Base-by-base conservation (phyloP, 768 basidiomycete genomes). In the Roridomyces roridus region DNA sequence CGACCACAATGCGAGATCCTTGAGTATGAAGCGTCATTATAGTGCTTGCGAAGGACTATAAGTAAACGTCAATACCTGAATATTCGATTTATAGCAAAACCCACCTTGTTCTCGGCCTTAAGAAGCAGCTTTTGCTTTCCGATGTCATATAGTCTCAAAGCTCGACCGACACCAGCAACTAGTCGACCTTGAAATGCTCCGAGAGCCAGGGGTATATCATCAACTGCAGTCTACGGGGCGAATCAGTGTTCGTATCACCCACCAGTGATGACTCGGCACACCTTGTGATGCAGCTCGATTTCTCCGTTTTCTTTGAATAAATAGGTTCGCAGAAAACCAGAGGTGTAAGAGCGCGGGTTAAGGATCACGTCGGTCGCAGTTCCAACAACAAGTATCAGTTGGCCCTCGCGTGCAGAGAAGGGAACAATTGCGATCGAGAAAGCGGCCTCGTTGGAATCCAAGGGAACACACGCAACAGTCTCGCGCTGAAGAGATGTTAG, bases 91-190 rank as follows among this genome's bases (percentile, higher is more conserved):
- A 31, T 37, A 18, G 24, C n/a, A n/a, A n/a, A 52, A 66, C 78
- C 26, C 63, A 94, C 95, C 80, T 94, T 97, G 71, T 96, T 98
- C 74, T 99, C 96, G 41, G 91, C 92, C 73, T 99, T 99, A n/a
- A 97, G 85, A 23, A 99, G 77, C 59, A 99, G 78, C 65, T 97
- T 97, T 76, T 96, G 96, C 80, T 96, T 98, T 34, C 97, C 97
- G 39, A 98, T 89, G 66, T 99, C 97, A 69, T 98, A 99, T 46
- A 99, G 79, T 51, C 96, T 79, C 59, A 99, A 73, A 3, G 96
- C 85, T 67, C 96, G 97, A 21, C 97, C 97, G 37, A 98, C 88
- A 51, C 97, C 97, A 26, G 92, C 96, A 29, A 87, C 83, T 6
- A 99, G 79, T 53, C 91, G 83, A 11, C 97, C 97, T 73, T 98